These are phyloP conservation scores for Nothophaeocryptopus gaeumannii DNA, from an alignment of 2,329 filamentous ascomycete genomes.

Conservation along the genomic window DNA sequence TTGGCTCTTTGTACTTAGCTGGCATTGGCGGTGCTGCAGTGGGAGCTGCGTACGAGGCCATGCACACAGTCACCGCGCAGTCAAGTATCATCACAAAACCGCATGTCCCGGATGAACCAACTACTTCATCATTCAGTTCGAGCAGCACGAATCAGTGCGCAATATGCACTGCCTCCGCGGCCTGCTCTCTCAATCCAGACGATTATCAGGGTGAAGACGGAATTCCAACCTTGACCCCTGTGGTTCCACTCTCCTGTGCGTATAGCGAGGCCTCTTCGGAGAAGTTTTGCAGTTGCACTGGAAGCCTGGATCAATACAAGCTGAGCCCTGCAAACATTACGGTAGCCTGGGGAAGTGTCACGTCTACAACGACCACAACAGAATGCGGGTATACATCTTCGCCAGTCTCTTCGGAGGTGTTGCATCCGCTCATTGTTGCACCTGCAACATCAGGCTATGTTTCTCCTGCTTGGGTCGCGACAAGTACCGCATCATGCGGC, in stretches of 20 bases:
- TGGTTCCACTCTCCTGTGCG: too few relatives aligned
- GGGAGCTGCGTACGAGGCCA: not conserved
- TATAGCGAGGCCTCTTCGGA: too few relatives aligned
- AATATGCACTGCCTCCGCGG: constrained; percentile 3
- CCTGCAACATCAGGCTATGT: too few relatives aligned
- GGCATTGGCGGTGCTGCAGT: not conserved
- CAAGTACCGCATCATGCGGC: not conserved
- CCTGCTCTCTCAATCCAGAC: constrained; percentile 1
- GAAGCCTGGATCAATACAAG: too few relatives aligned
- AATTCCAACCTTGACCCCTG: not conserved
- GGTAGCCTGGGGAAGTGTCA: too few relatives aligned
- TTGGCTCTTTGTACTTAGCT: too few relatives aligned
- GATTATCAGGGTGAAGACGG: constrained; percentile 10
- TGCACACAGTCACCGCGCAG: not conserved
- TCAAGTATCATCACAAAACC: not conserved
- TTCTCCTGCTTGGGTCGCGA: not conserved
- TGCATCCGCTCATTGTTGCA: too few relatives aligned
- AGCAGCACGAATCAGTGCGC: constrained; percentile 1
- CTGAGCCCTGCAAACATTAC: too few relatives aligned
- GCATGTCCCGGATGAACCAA: not conserved
- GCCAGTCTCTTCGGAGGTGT: not conserved
- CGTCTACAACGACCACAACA: too few relatives aligned
- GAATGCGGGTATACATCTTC: not conserved
- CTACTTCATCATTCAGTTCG: too few relatives aligned
- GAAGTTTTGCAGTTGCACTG: too few relatives aligned